Conservation (phyloP, 1,284 basidiomycete genomes). For the Flammula alnicola region DNA sequence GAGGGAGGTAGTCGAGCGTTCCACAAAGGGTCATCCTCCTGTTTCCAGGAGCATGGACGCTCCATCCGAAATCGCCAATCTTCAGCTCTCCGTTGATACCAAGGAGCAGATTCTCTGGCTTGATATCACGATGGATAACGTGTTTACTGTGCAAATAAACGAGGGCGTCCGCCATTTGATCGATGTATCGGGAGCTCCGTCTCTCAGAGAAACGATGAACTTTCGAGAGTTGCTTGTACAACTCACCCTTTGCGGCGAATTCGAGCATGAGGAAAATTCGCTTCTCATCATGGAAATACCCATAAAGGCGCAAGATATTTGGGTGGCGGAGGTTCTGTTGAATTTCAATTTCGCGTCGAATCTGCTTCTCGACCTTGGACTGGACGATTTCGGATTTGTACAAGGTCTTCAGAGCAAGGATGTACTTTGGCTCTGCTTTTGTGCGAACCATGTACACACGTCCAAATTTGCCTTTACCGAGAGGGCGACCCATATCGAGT, state of each 20-base stretch:
- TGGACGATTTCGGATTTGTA: constrained; percentile 97
- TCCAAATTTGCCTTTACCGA: constrained; percentile 99
- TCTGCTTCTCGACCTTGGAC: constrained; percentile 89
- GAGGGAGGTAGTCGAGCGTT: constrained; percentile 96
- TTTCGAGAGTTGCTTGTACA: constrained; percentile 95
- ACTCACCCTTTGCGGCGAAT: constrained; percentile 94
- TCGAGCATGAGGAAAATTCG: constrained; percentile 99
- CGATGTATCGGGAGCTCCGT: constrained; percentile 87
- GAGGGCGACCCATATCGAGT: constrained; percentile 94
- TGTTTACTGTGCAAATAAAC: constrained; percentile 94
- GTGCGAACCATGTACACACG: constrained; percentile 99
- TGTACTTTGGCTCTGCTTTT: constrained; percentile 85
- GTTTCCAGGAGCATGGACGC: constrained; percentile 95
- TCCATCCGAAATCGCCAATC: constrained; percentile 99
- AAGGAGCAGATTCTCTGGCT: constrained; percentile 95
- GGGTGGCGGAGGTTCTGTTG: constrained; percentile 98
- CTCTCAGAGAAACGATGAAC: constrained; percentile 87
- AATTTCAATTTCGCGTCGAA: constrained; percentile 97
- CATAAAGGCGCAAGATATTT: constrained; percentile 91
- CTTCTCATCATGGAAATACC: constrained; percentile 97
- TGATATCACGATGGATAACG: constrained; percentile 99
- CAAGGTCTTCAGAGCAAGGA: constrained; percentile 95
- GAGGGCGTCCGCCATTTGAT: constrained; percentile 98
- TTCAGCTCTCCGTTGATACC: constrained; percentile 97
- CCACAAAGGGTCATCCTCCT: constrained; percentile 91